phyloP scores from a whole-genome alignment of 1,139 yeast species.

The Yamadazyma trypodendri region DNA sequence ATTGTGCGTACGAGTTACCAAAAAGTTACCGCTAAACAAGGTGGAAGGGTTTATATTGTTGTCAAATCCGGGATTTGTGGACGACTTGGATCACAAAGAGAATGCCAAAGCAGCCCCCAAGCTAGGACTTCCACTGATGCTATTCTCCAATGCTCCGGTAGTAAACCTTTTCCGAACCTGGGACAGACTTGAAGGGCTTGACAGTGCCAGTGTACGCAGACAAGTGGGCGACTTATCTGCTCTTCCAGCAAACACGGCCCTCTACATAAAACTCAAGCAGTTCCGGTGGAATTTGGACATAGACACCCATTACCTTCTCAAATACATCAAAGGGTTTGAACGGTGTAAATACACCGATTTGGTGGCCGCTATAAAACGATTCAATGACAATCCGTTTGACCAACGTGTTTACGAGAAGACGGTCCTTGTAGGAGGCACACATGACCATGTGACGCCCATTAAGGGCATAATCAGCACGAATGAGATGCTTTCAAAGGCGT shows the following conservation, averaged over 20 bases:
- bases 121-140: conserved; percentile 8
- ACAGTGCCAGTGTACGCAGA: conserved; percentile 55
- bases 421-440: conserved; percentile 55
- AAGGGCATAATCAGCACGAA: conserved; percentile 26
- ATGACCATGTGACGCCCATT: conserved; percentile 57
- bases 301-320: conserved; percentile 52
- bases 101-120: neutral
- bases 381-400: conserved; percentile 34
- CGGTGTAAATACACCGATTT: conserved; percentile 47
- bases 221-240: conserved; percentile 39
- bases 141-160: conserved; percentile 36
- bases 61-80: conserved; percentile 55
- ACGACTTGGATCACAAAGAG: conserved; percentile 15
- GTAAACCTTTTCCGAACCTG: conserved; percentile 56
- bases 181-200: conserved; percentile 64
- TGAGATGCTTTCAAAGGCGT: conserved; percentile 23
- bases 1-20: conserved; percentile 49
- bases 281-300: conserved; percentile 73
- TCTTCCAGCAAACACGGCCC: conserved; percentile 23
- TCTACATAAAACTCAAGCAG: conserved; percentile 54
- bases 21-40: conserved; percentile 33
- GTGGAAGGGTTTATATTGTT: conserved; percentile 49
- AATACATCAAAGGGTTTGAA: conserved; percentile 50
- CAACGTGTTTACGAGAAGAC: conserved; percentile 39
- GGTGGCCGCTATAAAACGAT: conserved; percentile 33